A percentile compares a stretch with the other conserved stretches of the same genome.
Conservation (phyloP, 1,139 yeast genomes). For the Arxiozyma heterogenica region DNA sequence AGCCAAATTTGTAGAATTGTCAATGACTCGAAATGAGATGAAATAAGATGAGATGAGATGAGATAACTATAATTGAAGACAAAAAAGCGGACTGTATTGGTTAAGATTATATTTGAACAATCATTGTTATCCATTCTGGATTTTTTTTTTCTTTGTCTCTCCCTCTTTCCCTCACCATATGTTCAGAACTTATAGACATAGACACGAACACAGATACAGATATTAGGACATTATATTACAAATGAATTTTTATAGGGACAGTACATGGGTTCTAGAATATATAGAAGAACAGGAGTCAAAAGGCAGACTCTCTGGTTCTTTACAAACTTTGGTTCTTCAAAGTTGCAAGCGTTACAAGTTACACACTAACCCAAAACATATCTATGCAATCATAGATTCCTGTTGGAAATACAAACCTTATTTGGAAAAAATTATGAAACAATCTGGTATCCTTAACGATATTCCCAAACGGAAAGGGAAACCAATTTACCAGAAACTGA, state of each 20-base stretch:
- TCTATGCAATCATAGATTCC: constrained; percentile 74
- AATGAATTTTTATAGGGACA: constrained; percentile 59
- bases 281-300: constrained; percentile 34
- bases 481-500: constrained; percentile 26
- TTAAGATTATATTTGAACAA: too few relatives aligned
- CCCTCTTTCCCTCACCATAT: too few relatives aligned
- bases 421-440: constrained; percentile 51
- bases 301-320: constrained; percentile 39
- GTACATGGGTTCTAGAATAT: constrained; percentile 37
- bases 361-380: constrained; percentile 64
- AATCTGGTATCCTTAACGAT: constrained; percentile 47
- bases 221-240: not conserved
- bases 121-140: too few relatives aligned
- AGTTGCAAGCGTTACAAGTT: constrained; percentile 39
- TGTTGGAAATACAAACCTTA: constrained; percentile 62
- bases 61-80: too few relatives aligned
- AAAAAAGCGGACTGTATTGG: too few relatives aligned
- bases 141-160: too few relatives aligned
- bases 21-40: too few relatives aligned
- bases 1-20: too few relatives aligned
- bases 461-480: constrained; percentile 37
- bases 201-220: too few relatives aligned
- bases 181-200: too few relatives aligned
- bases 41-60: too few relatives aligned
- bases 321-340: constrained; percentile 60